Base-by-base conservation (phyloP, 495 filamentous ascomycete species). In the Penicillium malachiteum region DNA sequence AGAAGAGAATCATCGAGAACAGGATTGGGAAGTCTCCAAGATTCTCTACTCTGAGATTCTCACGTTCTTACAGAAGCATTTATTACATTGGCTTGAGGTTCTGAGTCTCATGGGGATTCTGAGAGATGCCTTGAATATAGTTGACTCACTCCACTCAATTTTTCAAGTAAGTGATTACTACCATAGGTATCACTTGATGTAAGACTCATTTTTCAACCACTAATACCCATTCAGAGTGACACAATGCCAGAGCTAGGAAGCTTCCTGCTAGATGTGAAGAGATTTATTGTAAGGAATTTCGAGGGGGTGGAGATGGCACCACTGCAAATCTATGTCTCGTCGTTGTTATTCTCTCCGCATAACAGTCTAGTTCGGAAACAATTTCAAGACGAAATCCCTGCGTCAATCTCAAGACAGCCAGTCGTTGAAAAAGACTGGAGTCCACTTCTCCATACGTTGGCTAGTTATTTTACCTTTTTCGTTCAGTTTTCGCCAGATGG, bases 71-170 rank as follows among this genome's bases (percentile, higher is more conserved):
- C 35, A 58, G 43, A 50, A 68, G 54, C 69, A 80, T 65, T 71
- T 81, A 46, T 64, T 82, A 26, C 63, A 71, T 56, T 77, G 68
- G 75, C 37, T 77, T 32, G 72, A 79, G 62, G 72, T 67, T 18
- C 52, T 78, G 46, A 63, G 67, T 54, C 58, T 78, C 16, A 6
- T 78, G 11, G 65, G 67, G 11, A 38, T 53, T 41, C 52, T 65
- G 34, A 66, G 62, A 7, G 68, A 71, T 16, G 55, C 62, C 1
- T 54, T 57, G 31, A 37, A 37, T 13, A 46, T 38, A 12, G 10
- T 56, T 39, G 16, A 37, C 31, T 2, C 38, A 1, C 40, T 56
- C 10, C 33, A 17, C 7, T 46, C 17, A 9, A 7, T 18, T 7
- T 17, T 17, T 8, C 9, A 6, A 7, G 14, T 45, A 45, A 47